Base-by-base conservation (phyloP, 805 yeast species). In the Myxozyma sirexii region DNA sequence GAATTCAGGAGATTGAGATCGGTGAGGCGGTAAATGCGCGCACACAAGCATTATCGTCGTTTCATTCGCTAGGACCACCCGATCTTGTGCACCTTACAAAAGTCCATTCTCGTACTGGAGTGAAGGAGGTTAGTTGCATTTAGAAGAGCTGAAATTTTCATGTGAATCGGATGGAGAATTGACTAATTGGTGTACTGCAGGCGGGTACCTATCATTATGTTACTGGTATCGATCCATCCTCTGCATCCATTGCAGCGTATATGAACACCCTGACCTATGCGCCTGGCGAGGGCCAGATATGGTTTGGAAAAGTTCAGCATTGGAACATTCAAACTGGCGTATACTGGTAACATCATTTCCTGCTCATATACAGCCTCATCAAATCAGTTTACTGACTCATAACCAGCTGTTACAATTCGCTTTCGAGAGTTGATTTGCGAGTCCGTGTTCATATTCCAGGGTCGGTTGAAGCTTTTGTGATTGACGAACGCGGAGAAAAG, bases 341-440 rank as follows among this genome's bases (percentile, higher is more conserved):
- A 15, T 76, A 75, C 65, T 78, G 81, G 67, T 64, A 38, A 2
- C 65, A 38, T 38, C 6, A 17, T 27, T 7, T 42, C 6, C 12
- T 26, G 23, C 21, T 23, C 5, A 44, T 29, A 19, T 26, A 7
- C 12, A 12, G 8, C 2, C 26, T 15, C 8, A 12, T 19, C 81
- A 23, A 84, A 90, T 0, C 84, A 79, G 64, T n/a, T n/a, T 86
- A 90, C 35, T 38, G 19, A 44, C 26, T 7, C 21, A 10, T 21
- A 8, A 17, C 3, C 47, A 64, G 68, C 71, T 74, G 85, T 15
- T 90, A 84, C 75, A 92, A 94, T 72, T 79, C 86, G 19, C 89
- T 94, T 68, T 76, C 84, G 39, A 80, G 80, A 56, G 80, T 86
- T 4, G 99, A 93, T 71, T 75, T 92, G 41, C 78, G 97, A 21